Base-by-base conservation (phyloP, 2,329 filamentous ascomycete species). In the Alternaria burnsii region DNA sequence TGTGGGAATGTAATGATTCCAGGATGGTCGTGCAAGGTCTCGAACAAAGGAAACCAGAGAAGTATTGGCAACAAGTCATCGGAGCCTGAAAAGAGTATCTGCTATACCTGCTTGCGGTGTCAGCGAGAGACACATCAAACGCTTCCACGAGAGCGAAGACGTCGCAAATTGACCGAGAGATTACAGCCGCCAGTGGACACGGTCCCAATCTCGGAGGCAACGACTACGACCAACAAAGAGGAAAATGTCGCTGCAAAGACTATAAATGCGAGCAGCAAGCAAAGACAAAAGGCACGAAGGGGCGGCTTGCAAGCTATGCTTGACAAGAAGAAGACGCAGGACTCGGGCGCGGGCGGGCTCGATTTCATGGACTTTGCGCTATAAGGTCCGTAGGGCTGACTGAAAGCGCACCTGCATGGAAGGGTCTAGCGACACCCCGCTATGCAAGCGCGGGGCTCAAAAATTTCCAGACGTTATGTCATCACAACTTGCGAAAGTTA, bases 341-440 rank as follows among this genome's bases (percentile, higher is more conserved):
- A 57, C 20, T 72, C 75, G 18, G 59, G 47, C 66, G 71, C 72
- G 50, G 74, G 77, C 60, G 71, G 75, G 68, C 76, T 86, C 5
- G 83, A 85, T 70, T 74, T 86, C 26, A 82, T 86, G 76, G 84
- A 86, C 67, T 84, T 86, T 67, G 79, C 86, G 62, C 82, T 85
- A 69, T 80, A 76, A 71, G 58, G 22, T 34, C 53, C 18, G 54
- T 44, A 43, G 62, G 61, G 69, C 56, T 55, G 74, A 69, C n/a
- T 42, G 55, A 59, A 34, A 6, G 30, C 54, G 58, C 59, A 66
- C 52, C 51, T 55, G 52, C 56, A 38, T 46, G 67, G 68, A 71
- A 70, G 72, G 67, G 58, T 61, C 64, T 62, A 65, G 53, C 41
- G 55, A 52, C 55, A 66, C 71, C 71, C 70, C 71, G 63, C 73